phyloP scores from a whole-genome alignment of 169 alveolate genomes.

The Amoebophrya sp. region DNA sequence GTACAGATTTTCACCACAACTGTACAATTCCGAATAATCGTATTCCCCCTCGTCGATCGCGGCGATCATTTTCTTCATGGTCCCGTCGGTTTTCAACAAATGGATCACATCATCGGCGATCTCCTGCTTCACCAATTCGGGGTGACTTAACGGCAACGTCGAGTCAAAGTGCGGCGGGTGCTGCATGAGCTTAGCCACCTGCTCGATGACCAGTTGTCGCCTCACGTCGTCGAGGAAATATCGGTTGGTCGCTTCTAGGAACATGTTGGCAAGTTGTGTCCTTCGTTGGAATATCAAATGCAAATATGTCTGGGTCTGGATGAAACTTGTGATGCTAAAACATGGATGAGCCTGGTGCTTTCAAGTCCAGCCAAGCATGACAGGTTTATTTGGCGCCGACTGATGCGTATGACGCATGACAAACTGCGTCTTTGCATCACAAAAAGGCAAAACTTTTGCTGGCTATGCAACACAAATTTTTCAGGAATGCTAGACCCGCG shows the following conservation, averaged over 20 bases:
- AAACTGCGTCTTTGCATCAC: no score
- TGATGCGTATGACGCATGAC: no score
- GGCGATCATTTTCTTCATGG: neutral
- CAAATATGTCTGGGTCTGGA: no score
- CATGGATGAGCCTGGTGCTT: no score
- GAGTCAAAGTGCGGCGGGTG: neutral
- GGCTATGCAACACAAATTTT: no score
- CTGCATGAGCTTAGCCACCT: neutral
- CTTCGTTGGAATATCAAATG: neutral
- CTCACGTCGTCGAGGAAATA: neutral
- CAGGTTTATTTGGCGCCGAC: no score
- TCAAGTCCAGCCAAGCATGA: no score
- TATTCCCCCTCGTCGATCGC: neutral
- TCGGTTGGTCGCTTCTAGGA: neutral
- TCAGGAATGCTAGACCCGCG: no score
- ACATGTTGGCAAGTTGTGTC: neutral
- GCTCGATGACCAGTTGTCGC: neutral
- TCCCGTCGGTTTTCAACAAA: neutral
- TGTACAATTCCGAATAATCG: neutral
- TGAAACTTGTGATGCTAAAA: no score
- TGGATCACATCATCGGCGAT: neutral
- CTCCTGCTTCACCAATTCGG: slow-evolving; percentile 12
- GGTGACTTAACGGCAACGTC: neutral
- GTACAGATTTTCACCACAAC: neutral
- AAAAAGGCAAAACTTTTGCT: no score